Conservation (phyloP, 106 monocot species). For the Dendrobium nobile region DNA sequence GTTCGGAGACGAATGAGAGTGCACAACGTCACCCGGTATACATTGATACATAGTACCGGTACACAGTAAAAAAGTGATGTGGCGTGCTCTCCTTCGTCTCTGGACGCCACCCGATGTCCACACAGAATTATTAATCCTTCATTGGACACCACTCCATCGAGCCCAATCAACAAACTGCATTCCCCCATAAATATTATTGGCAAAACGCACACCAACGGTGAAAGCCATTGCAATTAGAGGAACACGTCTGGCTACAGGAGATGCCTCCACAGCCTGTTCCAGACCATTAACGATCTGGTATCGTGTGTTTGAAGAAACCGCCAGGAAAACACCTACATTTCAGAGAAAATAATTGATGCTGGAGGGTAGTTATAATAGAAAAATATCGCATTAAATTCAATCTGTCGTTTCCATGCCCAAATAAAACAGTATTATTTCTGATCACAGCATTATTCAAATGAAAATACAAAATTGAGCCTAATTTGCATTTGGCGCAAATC, state of each 20-base stretch:
- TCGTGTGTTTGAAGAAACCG: constrained; percentile 81
- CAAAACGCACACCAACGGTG: constrained; percentile 82
- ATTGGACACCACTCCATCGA: constrained; percentile 78
- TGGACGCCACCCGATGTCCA: too few relatives aligned
- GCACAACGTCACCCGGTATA: too few relatives aligned
- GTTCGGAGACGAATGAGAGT: too few relatives aligned
- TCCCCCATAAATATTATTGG: constrained; percentile 89
- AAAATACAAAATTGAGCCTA: background rate
- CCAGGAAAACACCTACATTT: constrained; percentile 78
- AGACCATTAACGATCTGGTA: constrained; percentile 86
- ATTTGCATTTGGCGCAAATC: too few relatives aligned
- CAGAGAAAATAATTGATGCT: background rate
- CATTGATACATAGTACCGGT: too few relatives aligned
- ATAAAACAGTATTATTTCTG: background rate
- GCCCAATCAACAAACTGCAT: constrained; percentile 99
- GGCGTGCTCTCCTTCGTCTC: too few relatives aligned
- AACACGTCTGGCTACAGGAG: constrained; percentile 44
- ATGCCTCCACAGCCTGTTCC: constrained; percentile 67
- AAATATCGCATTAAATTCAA: background rate
- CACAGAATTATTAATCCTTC: background rate
- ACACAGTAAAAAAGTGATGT: too few relatives aligned
- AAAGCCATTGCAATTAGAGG: constrained; percentile 75
- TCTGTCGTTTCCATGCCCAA: background rate
- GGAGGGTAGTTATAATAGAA: background rate
- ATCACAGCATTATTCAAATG: background rate